A percentile compares a stretch with the other conserved stretches of the same genome.
phyloP scores from a whole-genome alignment of 2,329 filamentous ascomycete species.

The Saccharata proteae region DNA sequence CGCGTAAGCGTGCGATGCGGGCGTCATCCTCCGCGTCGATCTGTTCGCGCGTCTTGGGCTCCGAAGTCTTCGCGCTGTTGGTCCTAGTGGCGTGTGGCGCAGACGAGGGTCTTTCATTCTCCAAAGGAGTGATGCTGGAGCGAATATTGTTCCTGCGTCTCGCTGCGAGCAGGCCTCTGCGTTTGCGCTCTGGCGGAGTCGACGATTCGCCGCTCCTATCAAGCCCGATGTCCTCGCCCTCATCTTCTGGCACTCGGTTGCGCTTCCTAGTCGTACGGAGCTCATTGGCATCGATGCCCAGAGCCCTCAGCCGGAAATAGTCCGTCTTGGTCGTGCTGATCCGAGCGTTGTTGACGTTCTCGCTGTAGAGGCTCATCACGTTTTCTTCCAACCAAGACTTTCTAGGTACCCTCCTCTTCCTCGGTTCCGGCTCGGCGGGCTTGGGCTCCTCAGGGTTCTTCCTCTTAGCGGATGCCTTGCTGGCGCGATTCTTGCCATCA shows the following conservation, averaged over 20 bases:
- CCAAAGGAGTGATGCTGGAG: no score
- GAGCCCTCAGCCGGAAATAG: conserved; percentile 39
- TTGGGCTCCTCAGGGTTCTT: conserved; percentile 1
- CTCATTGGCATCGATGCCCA: conserved; percentile 31
- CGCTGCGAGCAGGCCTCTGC: no score
- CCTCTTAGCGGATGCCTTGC: not conserved
- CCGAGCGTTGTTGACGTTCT: conserved; percentile 13
- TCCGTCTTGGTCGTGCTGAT: conserved; percentile 35
- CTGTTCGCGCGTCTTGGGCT: conserved; percentile 10
- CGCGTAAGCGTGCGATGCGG: conserved; percentile 21
- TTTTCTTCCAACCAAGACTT: not conserved
- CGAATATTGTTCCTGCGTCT: not conserved
- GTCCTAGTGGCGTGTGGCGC: no score
- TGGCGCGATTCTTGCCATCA: not conserved
- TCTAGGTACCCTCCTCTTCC: no score
- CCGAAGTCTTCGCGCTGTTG: no score
- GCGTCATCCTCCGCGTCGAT: conserved; percentile 19
- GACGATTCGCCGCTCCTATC: not conserved
- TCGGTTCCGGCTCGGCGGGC: no score
- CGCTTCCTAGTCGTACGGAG: conserved; percentile 17
- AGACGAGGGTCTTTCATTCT: no score
- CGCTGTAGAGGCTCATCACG: no score
- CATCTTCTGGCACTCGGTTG: conserved; percentile 9
- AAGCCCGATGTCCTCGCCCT: conserved; percentile 8
- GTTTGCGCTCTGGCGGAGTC: conserved; percentile 5